Percentiles rank a stretch among this genome's conserved stretches.
Evolutionary conservation across 1,139 yeast species (phyloP).

Genomic region (Protomyces arabidopsidicola): DNA sequence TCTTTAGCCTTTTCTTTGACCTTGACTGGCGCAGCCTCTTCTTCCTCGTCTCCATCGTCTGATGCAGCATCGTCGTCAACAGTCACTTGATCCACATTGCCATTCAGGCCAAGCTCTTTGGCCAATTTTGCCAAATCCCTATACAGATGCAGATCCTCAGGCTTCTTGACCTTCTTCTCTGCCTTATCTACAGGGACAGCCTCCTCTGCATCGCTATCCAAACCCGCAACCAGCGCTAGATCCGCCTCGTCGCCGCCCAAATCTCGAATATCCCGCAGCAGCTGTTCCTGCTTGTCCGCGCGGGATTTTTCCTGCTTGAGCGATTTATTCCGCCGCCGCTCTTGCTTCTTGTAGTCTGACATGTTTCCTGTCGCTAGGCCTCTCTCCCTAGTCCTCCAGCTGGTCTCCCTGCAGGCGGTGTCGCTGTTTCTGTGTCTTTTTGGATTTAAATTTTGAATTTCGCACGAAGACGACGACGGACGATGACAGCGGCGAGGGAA

Average conservation of each 20-base stretch:
- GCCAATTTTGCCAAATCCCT: constrained; percentile 44
- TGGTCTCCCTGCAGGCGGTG: not conserved
- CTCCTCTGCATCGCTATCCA: constrained; percentile 48
- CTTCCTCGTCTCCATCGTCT: constrained; percentile 3
- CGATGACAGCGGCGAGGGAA: not conserved
- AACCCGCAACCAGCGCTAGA: constrained; percentile 49
- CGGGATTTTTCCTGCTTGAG: constrained; percentile 7
- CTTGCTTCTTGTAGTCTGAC: constrained; percentile 15
- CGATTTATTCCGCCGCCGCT: constrained; percentile 18
- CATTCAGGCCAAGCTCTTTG: constrained; percentile 48
- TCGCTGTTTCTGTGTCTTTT: not conserved
- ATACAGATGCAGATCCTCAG: constrained; percentile 57
- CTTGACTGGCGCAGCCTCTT: constrained; percentile 42
- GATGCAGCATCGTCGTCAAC: constrained; percentile 46
- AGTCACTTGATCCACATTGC: constrained; percentile 61
- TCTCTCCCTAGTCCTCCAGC: not conserved
- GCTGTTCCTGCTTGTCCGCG: constrained; percentile 8
- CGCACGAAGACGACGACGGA: not conserved
- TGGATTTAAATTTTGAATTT: not conserved
- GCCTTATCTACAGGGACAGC: constrained; percentile 33
- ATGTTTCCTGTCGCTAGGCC: not conserved
- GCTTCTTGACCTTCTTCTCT: constrained; percentile 50
- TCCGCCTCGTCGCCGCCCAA: constrained; percentile 70
- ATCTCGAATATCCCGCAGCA: constrained; percentile 38
- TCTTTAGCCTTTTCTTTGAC: constrained; percentile 37